A percentile compares a stretch with the other conserved stretches of the same genome.
Conservation (phyloP, 2,329 filamentous ascomycete genomes). For the Dendryphion nanum region DNA sequence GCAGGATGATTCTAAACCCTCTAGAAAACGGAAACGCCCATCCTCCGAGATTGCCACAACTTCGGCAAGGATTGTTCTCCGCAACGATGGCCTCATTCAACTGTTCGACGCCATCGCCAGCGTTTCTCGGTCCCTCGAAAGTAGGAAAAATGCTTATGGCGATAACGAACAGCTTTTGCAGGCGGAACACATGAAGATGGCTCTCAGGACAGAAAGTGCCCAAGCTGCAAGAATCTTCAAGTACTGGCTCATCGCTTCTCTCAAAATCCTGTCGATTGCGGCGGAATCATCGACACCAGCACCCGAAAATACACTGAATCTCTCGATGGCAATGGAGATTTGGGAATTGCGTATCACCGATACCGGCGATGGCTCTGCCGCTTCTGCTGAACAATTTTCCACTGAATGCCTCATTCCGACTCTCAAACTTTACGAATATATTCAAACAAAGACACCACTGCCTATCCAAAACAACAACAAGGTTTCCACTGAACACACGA, state of each 20-base stretch:
- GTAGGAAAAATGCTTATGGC: constrained; percentile 11
- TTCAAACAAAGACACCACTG: constrained; percentile 5
- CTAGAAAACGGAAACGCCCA: constrained; percentile 37
- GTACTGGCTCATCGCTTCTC: constrained; percentile 31
- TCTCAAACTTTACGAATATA: constrained; percentile 22
- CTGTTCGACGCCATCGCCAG: constrained; percentile 19
- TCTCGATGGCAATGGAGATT: constrained; percentile 25
- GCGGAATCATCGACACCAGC: not conserved
- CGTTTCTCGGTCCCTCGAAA: constrained; percentile 19
- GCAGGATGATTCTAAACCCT: constrained; percentile 22
- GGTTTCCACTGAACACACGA: not conserved
- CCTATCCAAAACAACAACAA: not conserved
- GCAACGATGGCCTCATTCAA: constrained; percentile 9
- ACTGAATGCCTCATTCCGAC: constrained; percentile 36
- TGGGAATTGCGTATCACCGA: constrained; percentile 35
- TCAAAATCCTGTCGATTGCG: constrained; percentile 10
- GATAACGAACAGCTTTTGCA: constrained; percentile 19
- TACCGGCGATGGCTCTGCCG: constrained; percentile 21
- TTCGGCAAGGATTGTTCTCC: constrained; percentile 15
- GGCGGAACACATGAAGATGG: constrained; percentile 37
- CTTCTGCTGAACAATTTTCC: constrained; percentile 37
- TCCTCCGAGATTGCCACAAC: constrained; percentile 11
- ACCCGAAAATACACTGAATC: constrained; percentile 12
- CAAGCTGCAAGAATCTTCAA: constrained; percentile 37
- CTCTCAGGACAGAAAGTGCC: constrained; percentile 30